Evolutionary conservation across 2,329 filamentous ascomycete species (phyloP).

Genomic region (Pochonia chlamydosporia): DNA sequence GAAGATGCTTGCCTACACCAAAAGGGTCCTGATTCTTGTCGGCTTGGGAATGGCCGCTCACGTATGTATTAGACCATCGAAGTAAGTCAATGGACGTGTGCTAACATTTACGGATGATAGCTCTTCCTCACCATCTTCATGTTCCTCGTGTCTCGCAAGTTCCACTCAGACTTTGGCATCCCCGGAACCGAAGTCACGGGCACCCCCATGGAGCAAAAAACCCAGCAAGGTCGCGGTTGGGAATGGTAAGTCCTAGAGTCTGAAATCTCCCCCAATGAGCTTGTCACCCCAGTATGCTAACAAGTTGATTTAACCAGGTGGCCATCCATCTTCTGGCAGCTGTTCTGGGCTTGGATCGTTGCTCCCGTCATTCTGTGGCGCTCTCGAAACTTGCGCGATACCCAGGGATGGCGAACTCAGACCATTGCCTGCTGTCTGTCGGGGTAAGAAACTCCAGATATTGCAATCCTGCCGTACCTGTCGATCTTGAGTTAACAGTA

Average conservation of each 20-base stretch:
- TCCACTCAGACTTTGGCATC: constrained; percentile 55
- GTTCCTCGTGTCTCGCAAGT: constrained; percentile 60
- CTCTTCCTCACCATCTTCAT: constrained; percentile 52
- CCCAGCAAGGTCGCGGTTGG: constrained; percentile 47
- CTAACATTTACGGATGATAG: constrained; percentile 29
- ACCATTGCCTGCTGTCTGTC: constrained; percentile 48
- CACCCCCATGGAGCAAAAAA: constrained; percentile 43
- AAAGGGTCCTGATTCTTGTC: constrained; percentile 44
- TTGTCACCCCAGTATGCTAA: too few relatives aligned
- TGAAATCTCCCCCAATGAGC: too few relatives aligned
- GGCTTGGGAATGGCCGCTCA: constrained; percentile 49
- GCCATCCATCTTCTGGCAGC: constrained; percentile 59
- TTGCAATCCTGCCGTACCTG: neutral
- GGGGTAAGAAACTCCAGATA: constrained; percentile 25
- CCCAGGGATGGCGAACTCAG: constrained; percentile 60
- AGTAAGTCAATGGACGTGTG: neutral
- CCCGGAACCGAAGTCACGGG: constrained; percentile 56
- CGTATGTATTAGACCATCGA: constrained; percentile 30
- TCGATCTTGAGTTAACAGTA: neutral
- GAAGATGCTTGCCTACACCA: constrained; percentile 37
- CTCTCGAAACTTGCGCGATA: constrained; percentile 55
- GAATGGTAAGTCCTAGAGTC: constrained; percentile 53
- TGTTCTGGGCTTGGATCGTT: constrained; percentile 57
- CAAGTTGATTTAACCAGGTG: constrained; percentile 35
- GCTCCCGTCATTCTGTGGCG: constrained; percentile 58